Conservation (phyloP, 805 yeast genomes). For the Kazachstania africana region DNA sequence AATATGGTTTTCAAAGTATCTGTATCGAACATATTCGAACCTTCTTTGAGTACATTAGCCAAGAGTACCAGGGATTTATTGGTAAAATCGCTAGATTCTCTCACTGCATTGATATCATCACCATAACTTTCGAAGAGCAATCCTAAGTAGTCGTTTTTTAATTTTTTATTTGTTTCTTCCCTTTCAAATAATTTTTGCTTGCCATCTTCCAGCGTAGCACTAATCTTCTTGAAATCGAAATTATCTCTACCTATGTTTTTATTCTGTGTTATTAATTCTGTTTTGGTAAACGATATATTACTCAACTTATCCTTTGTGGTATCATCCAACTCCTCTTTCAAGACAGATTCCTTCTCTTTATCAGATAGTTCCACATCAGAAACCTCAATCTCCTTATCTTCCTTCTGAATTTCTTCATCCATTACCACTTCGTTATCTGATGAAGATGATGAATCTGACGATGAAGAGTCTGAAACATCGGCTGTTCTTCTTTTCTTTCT, state of each 20-base stretch:
- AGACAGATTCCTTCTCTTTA: conserved; percentile 4
- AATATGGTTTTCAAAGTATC: conserved; percentile 31
- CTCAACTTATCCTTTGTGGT: conserved; percentile 12
- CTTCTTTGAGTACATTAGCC: conserved; percentile 48
- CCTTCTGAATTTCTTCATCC: conserved; percentile 4
- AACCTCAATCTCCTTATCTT: conserved; percentile 16
- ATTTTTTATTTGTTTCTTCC: conserved; percentile 1
- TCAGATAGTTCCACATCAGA: conserved; percentile 26
- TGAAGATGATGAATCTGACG: conserved; percentile 30
- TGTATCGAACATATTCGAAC: conserved; percentile 47
- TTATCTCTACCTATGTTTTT: conserved; percentile 9
- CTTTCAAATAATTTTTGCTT: conserved; percentile 9
- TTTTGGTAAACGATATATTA: conserved; percentile 24
- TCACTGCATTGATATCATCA: conserved; percentile 46
- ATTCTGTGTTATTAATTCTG: conserved; percentile 16
- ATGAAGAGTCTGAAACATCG: conserved; percentile 47
- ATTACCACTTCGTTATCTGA: conserved; percentile 21
- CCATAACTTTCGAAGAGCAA: conserved; percentile 48
- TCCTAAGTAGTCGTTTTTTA: conserved; percentile 38
- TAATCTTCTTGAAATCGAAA: conserved; percentile 24
- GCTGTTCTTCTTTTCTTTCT: conserved; percentile 78
- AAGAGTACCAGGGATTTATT: conserved; percentile 43
- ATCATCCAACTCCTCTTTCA: conserved; percentile 11
- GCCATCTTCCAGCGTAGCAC: conserved; percentile 20
- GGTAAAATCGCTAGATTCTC: conserved; percentile 54